Evolutionary conservation across 345 rosid species (phyloP).

Genomic region (Murraya koenigii): DNA sequence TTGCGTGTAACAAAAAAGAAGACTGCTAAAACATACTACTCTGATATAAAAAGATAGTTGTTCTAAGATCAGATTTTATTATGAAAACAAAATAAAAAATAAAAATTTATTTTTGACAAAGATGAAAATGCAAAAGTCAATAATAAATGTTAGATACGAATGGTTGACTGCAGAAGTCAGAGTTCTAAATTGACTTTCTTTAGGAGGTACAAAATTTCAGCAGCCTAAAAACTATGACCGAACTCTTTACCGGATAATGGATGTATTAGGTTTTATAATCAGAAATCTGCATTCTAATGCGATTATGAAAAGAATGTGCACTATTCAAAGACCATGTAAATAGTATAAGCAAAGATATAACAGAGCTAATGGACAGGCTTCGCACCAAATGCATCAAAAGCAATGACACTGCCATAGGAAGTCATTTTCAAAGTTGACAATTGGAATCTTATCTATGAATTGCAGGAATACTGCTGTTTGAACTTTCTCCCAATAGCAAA

Average conservation of each 20-base stretch:
- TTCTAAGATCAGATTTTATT: background rate
- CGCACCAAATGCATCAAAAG: background rate
- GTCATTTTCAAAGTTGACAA: background rate
- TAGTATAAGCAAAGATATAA: background rate
- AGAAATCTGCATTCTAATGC: background rate
- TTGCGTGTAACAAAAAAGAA: background rate
- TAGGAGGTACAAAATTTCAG: background rate
- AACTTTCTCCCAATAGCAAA: background rate
- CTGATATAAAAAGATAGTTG: background rate
- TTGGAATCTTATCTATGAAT: background rate
- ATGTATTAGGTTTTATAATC: background rate
- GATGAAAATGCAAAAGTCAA: background rate
- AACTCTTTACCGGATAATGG: background rate
- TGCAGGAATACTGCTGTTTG: background rate
- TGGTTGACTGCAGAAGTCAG: background rate
- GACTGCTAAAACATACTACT: background rate
- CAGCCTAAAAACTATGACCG: background rate
- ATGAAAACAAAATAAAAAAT: background rate
- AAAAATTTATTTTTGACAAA: background rate
- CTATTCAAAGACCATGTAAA: background rate
- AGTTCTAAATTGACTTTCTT: background rate
- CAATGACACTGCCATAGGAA: background rate
- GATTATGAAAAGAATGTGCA: background rate
- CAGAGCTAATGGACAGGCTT: background rate
- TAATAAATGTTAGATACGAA: background rate